Evolutionary conservation across 2,329 filamentous ascomycete genomes (phyloP), one percentile per base, ranked within the genome.

Genomic region (Alternaria conjuncta): DNA sequence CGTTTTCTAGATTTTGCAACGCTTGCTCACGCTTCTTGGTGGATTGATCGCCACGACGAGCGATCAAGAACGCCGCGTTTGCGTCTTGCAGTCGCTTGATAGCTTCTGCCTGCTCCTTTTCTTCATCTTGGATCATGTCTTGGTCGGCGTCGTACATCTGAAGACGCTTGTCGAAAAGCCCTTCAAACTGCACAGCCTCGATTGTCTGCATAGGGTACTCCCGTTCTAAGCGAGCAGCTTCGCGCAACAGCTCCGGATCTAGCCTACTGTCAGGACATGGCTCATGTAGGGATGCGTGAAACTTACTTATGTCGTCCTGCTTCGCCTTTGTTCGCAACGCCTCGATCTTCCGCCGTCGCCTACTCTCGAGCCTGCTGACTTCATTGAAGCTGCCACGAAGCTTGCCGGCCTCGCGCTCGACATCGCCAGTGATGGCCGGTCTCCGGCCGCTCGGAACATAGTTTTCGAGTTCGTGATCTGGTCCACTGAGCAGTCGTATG

Each of bases 181-280:
- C 88, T 74, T 99, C 96, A 74, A 99, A 98, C 73, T 97, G 94
- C 3, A 92, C 92, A 0, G 95, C 90, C 55, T 93, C 91, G 55
- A 99, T 91, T 11, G 89, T 88, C 41, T 94, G 94, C 81, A 92
- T 92, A 0, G 94, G 92, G 66, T 93, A 95, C 62, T 92, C 90
- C 49, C 94, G 89, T 81, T 98, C 96, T 12, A 98, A 84, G 9
- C 94, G 89, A 36, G 91, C 90, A 3, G 94, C 90, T 84, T 98
- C 94, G 53, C 87, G 87, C 21, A 97, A 84, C 5, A 99, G 90
- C 54, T 94, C 92, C 0, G 88, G 87, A 73, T 94, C 86, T 87
- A 64, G 60, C 36, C 41, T 63, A 53, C 55, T 66, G 70, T 80
- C 44, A 80, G 78, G 53, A 70, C 57, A 41, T 8, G 51, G 50